Percentiles rank a stretch among this genome's conserved stretches.
phyloP scores from a whole-genome alignment of 2,329 filamentous ascomycete genomes.

The Aspergillus pseudoviridinutans region DNA sequence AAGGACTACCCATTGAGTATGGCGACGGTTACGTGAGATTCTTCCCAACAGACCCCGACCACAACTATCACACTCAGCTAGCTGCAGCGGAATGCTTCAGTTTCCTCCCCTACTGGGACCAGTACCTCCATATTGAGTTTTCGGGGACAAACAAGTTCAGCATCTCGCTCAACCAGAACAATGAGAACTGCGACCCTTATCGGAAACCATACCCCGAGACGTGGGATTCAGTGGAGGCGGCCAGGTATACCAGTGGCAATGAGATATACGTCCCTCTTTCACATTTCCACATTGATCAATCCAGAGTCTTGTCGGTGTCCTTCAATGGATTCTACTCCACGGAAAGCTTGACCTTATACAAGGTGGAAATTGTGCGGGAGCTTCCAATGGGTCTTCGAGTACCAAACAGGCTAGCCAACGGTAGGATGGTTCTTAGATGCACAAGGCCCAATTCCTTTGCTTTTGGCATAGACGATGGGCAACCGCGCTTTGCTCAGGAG shows the following conservation, averaged over 20 bases:
- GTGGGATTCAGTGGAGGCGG: slow-evolving; percentile 63
- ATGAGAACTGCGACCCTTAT: slow-evolving; percentile 53
- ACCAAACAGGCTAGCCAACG: slow-evolving; percentile 59
- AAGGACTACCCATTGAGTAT: slow-evolving; percentile 53
- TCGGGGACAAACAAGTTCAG: slow-evolving; percentile 61
- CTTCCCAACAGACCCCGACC: slow-evolving; percentile 57
- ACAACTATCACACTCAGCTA: slow-evolving; percentile 59
- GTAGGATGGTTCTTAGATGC: slow-evolving; percentile 60
- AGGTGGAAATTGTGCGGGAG: slow-evolving; percentile 57
- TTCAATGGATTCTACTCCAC: slow-evolving; percentile 62
- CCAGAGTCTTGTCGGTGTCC: slow-evolving; percentile 55
- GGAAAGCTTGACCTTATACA: slow-evolving; percentile 49
- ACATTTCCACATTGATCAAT: slow-evolving; percentile 62
- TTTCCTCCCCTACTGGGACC: slow-evolving; percentile 50
- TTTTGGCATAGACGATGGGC: slow-evolving; percentile 68
- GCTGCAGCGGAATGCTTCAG: slow-evolving; percentile 52
- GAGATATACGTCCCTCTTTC: slow-evolving; percentile 65
- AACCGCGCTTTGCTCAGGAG: slow-evolving; percentile 55
- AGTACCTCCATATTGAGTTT: slow-evolving; percentile 63
- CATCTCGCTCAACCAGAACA: slow-evolving; percentile 64
- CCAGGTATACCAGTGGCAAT: slow-evolving; percentile 51
- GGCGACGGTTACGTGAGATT: slow-evolving; percentile 52
- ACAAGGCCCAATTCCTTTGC: slow-evolving; percentile 66
- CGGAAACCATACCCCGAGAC: slow-evolving; percentile 62
- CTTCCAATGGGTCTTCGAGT: slow-evolving; percentile 51